These are phyloP conservation scores for Microstegium vimineum DNA, from an alignment of 176 grass and related monocot species.

Conservation along the genomic window DNA sequence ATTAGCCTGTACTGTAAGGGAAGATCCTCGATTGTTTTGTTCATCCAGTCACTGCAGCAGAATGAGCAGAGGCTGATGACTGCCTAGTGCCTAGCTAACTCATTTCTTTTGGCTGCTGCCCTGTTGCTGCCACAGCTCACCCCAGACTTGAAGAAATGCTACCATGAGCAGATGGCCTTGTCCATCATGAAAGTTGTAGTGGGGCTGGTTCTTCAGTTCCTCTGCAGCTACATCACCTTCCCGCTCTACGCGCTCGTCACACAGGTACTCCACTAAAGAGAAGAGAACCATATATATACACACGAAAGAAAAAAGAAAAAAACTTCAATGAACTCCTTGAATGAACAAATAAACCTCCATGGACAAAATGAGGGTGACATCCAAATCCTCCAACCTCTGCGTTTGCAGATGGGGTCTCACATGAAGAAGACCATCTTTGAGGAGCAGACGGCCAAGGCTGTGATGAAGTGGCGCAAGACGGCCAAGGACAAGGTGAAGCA, in stretches of 20 bases:
- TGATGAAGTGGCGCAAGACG: constrained; percentile 56
- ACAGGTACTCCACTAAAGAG: no score
- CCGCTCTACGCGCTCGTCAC: constrained; percentile 87
- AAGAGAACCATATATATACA: no score
- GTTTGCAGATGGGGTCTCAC: constrained; percentile 75
- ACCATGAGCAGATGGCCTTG: constrained; percentile 27
- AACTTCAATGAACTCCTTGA: no score
- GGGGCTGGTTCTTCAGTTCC: constrained; percentile 55
- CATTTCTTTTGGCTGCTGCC: neutral
- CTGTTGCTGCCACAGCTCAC: constrained; percentile 29
- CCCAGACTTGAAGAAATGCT: constrained; percentile 55
- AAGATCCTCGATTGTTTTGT: neutral
- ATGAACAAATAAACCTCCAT: no score
- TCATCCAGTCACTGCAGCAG: no score
- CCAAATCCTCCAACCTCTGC: no score
- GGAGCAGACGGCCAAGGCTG: constrained; percentile 77
- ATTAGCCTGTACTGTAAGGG: no score
- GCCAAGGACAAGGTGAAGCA: constrained; percentile 53
- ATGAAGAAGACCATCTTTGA: constrained; percentile 93
- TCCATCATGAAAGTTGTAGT: constrained; percentile 47
- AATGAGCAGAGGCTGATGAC: no score
- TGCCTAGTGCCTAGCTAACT: neutral
- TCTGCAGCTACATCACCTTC: constrained; percentile 98
- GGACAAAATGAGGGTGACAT: no score
- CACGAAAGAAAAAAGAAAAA: no score